Evolutionary conservation across 1,139 yeast genomes (phyloP), one percentile per base, ranked within the genome.

Genomic region (Nakaseomyces sp.): DNA sequence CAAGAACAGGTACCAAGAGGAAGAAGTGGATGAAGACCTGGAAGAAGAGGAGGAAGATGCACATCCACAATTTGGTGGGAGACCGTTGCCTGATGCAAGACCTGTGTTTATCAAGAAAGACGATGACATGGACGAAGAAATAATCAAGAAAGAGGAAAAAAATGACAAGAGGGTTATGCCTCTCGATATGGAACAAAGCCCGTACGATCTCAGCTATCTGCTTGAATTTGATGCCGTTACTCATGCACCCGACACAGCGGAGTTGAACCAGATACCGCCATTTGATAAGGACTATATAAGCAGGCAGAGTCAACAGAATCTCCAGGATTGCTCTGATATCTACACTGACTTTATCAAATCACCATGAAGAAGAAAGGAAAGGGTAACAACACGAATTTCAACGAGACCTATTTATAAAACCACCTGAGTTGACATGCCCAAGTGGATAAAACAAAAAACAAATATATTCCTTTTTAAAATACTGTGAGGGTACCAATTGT

Each of bases 181-280:
- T 4, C 16, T 54, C 17, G 58, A 54, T 36, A 32, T 47, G 39
- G 58, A 54, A 33, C 58, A 54, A 43, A 46, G 52, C 37, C 41
- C 50, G 22, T 41, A 45, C 17, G 30, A 19, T 16, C 25, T 42
- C 19, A 22, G 18, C n/a, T 35, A 35, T 12, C 12, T 35, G 13
- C 12, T 35, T 7, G 28, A 20, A 4, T 35, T 35, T n/a, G 38
- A 35, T n/a, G 38, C 38, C 7, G 38, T 20, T 6, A 20, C 38
- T n/a, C 36, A 32, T 18, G 36, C 36, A 8, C 36, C 36, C 17
- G 36, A 12, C 12, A 32, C 24, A 32, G 18, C 12, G 18, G 18
- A 35, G 18, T 12, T 24, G 5, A 18, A 13, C 5, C 16, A 13
- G 38, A 13, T 20, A 20, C 8, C 13, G 5, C 16, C 28, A n/a